A percentile compares a stretch with the other conserved stretches of the same genome.
Evolutionary conservation across 2,329 filamentous ascomycete genomes (phyloP).

Genomic region (Triangularia verruculosa): DNA sequence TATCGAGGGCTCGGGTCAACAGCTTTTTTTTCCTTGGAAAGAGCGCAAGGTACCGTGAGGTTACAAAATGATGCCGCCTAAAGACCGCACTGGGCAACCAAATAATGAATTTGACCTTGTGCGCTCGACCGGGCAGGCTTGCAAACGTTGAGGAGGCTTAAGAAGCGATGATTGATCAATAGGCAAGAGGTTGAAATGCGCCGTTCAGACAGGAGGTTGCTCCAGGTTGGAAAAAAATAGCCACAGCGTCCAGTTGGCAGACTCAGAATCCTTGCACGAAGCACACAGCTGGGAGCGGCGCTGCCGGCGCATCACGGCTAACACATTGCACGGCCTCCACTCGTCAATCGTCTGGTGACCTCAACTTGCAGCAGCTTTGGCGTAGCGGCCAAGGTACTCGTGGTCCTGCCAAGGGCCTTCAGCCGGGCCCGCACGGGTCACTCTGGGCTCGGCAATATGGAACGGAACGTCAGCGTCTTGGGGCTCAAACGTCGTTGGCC

Average conservation of each 20-base stretch:
- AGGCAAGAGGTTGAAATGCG: conserved; percentile 10
- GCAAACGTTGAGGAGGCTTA: conserved; percentile 6
- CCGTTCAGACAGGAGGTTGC: conserved; percentile 8
- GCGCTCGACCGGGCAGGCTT: not conserved
- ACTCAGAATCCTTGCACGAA: conserved; percentile 16
- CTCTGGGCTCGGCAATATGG: conserved; percentile 17
- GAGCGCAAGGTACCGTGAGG: not conserved
- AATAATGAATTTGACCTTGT: conserved; percentile 1
- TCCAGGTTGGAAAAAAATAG: conserved; percentile 16
- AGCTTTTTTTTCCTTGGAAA: conserved; percentile 4
- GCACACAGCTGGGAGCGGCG: conserved; percentile 16
- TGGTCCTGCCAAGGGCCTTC: conserved; percentile 9
- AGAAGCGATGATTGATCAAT: not conserved
- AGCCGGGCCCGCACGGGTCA: conserved; percentile 8
- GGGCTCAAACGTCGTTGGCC: not conserved
- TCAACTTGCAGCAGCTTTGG: conserved; percentile 22
- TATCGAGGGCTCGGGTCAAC: not conserved
- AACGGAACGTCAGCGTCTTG: conserved; percentile 8
- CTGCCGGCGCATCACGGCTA: conserved; percentile 14
- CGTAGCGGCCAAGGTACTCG: conserved; percentile 17
- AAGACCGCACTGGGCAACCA: not conserved
- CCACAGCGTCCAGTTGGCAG: conserved; percentile 15
- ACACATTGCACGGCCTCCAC: conserved; percentile 11
- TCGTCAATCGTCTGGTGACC: conserved; percentile 24
- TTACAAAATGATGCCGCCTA: not conserved